Evolutionary conservation across 805 yeast species (phyloP), one percentile per base, ranked within the genome.

Genomic region (Kluyveromyces lactis): DNA sequence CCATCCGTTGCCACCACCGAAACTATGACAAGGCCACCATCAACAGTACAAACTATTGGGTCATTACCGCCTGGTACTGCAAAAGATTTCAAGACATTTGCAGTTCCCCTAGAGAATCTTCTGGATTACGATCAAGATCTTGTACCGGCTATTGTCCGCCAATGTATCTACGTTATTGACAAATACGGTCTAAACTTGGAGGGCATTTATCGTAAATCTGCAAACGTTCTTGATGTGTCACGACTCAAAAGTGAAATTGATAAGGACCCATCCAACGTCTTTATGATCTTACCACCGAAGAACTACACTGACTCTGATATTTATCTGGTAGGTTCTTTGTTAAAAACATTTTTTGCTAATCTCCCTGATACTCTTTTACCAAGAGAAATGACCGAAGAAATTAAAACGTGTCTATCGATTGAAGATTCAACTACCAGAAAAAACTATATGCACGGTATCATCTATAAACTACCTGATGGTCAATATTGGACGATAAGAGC

Each of bases 391-490:
- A 43, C 54, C 2, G 40, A 52, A 3, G 66, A 62, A 26, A 41
- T 62, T 11, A 56, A 56, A 43, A 56, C 59, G 2, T 94, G 96
- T 6, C 66, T 92, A 37, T 68, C 92, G 35, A 78, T 86, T 37
- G 72, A 67, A 23, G 84, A 81, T 50, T 69, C 70, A 15, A 68
- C 68, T 11, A 69, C 77, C 48, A 72, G 83, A 42, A 76, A 84
- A 43, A 90, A 86, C 53, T 69, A 69, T 23, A 69, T 92, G 51
- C 98, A 92, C 60, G 85, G 86, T 33, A 73, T 86, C 43, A 85
- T 92, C 33, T 92, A 82, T 65, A 83, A 84, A 48, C 71, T 92
- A 40, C 96, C 97, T 0, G 98, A 92, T 63, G 92, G 95, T 1
- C 86, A 90, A 42, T 92, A 92, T 59, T 89, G 95, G 69, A 89